Evolutionary conservation across 805 yeast species (phyloP), one percentile per base, ranked within the genome.

Genomic region (Candida koratica): DNA sequence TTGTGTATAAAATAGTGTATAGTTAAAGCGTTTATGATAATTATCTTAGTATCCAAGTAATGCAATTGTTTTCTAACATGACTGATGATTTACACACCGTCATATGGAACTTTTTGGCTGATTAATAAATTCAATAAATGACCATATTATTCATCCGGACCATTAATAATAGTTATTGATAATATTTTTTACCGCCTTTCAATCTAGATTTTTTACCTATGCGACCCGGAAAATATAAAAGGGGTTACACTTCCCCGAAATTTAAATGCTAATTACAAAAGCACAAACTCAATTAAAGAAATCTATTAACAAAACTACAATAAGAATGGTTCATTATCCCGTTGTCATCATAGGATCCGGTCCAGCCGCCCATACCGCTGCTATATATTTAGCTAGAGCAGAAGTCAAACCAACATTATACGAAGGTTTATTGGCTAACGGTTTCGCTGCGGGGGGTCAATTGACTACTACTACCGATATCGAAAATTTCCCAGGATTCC

Each of bases 301-400:
- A 19, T 13, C 12, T 12, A 17, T 29, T 19, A 20, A 3, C 7
- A 20, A 10, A 32, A n/a, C n/a, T n/a, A n/a, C n/a, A n/a, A n/a
- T n/a, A n/a, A 77, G 73, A 75, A 82, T 82, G 89, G 83, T 75
- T 53, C 94, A 84, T 61, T 78, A 85, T 67, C 77, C 72, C 70
- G 94, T 84, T 43, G 84, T 93, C 20, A 83, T 86, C 53, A 80
- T 86, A 43, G 97, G 98, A 29, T 89, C 97, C 37, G 98, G 98
- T 52, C 98, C 98, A 39, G 98, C 98, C 39, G 98, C 97, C 38
- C 96, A 93, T 74, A 93, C 98, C 28, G 98, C 98, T 34, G 98
- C 98, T 47, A 86, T 93, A 61, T 93, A 93, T 64, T 72, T 93
- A 37, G 82, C 97, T 19, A 82, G 98, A 65, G 98, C 98, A 28